Base-by-base conservation (phyloP, 305 asterid genomes). In the Euphrasia arctica region DNA sequence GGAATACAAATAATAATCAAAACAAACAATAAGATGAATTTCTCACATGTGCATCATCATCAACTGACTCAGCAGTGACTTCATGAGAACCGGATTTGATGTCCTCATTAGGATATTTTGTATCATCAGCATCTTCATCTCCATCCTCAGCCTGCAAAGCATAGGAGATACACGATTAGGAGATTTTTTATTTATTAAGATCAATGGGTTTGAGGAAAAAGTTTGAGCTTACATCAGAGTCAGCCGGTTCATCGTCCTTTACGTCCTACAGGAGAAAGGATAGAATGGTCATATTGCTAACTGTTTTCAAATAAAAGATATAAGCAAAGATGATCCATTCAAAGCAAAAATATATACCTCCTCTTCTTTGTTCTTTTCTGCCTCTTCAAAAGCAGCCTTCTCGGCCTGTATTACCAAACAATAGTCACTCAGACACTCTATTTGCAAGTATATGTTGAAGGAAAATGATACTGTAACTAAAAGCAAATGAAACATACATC, bases 321-420 rank as follows among this genome's bases (percentile, higher is more conserved):
- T 15, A 13, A 5, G 13, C 3, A 68, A 4, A 43, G 9, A 43
- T 1, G 29, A 51, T 56, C n/a, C 10, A 29, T 56, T 34, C 52
- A 27, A 36, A 60, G 18, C 32, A 3, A 52, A 45, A 45, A 18
- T 18, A 18, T 18, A 69, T 86, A 85, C 95, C 95, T 89, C 98
- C 54, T 81, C 96, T 65, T 87, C 96, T 61, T 63, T 84, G 85
- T 88, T 86, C 85, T 90, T 90, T 64, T 91, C 96, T 4, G 69
- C 94, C 83, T 88, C 96, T 0, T 91, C 95, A 59, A 89, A 89
- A 65, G 95, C 92, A 72, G 90, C 85, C 78, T 86, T 88, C 74
- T 88, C 97, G 48, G 85, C 95, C 97, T 89, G 85, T 65, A 81
- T 57, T 71, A 49, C 48, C 66, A 77, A 56, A 9, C 6, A 10